Evolutionary conservation across 2,329 filamentous ascomycete genomes (phyloP), one percentile per base, ranked within the genome.

Genomic region (Rhytidhysteron rufulum): DNA sequence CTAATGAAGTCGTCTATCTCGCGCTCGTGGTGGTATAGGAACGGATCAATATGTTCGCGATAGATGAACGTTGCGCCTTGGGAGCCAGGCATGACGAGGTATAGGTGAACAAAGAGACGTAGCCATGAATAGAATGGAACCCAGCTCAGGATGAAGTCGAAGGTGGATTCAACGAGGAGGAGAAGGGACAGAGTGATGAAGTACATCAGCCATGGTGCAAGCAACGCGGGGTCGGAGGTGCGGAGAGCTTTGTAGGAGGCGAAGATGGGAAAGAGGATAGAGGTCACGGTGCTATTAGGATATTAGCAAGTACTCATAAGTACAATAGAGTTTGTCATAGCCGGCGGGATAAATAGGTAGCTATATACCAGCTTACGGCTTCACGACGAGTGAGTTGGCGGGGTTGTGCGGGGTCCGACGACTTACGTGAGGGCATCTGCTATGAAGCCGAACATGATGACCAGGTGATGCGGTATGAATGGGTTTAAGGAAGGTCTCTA

Each of bases 201-300:
- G 78, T 97, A 98, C 86, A 97, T 97, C 51, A 97, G 80, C 93
- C 93, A 98, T 83, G 91, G 91, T 49, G 88, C 88, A 44, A 96
- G 78, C 62, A 94, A 83, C 27, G 88, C 84, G 2, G 90, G 89
- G 66, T 96, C 88, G 38, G 86, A 85, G 13, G 88, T 90, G 70
- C 93, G 91, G 60, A 98, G 85, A 35, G 93, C 91, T 75, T 97
- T 97, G 78, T 96, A 97, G 49, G 91, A 95, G 52, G 91, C 90
- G 71, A 95, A 97, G 49, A 96, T 82, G 37, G 93, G 93, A 64
- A 97, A 94, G 62, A 96, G 82, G 62, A 95, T 89, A 41, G 90
- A 94, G 43, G 86, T 83, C 63, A 91, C 68, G 48, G 88, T 91
- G 62, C 89, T 95, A 32, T 62, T 37, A 39, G 19, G 34, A 30